A percentile compares a stretch with the other conserved stretches of the same genome.
Conservation (phyloP, 164 flowering plant species). For the Kalanchoe fedtschenkoi region DNA sequence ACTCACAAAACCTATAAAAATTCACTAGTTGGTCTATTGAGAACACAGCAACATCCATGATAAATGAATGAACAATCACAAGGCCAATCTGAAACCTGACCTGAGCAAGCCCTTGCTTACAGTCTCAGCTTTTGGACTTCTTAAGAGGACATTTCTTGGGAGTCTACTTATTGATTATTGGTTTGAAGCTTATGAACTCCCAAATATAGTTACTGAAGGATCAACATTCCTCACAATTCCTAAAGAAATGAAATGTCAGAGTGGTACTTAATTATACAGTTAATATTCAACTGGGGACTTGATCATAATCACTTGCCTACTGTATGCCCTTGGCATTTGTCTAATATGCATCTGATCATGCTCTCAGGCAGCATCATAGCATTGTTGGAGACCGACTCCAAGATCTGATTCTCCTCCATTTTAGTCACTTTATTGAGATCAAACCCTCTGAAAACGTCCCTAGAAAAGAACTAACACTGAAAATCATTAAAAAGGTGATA, state of each 20-base stretch:
- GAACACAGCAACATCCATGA: conserved; percentile 91
- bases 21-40: conserved; percentile 76
- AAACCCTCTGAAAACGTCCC: conserved; percentile 59
- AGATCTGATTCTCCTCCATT: conserved; percentile 65
- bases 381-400: conserved; percentile 45
- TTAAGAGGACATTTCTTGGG: conserved; percentile 66
- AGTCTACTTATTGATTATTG: conserved; percentile 53
- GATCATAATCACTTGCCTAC: conserved; percentile 34
- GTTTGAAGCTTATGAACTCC: conserved; percentile 61
- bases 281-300: background rate
- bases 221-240: conserved; percentile 65
- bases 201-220: conserved; percentile 75
- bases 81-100: conserved; percentile 81
- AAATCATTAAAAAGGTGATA: background rate
- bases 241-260: background rate
- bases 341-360: conserved; percentile 73
- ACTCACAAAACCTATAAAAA: conserved; percentile 63
- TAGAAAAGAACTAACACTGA: conserved; percentile 14
- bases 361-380: conserved; percentile 48
- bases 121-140: conserved; percentile 70
- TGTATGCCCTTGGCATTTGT: conserved; percentile 75
- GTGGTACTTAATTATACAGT: background rate
- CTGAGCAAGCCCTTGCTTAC: conserved; percentile 65
- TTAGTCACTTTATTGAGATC: conserved; percentile 49
- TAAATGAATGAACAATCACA: conserved; percentile 64